phyloP scores from a whole-genome alignment of 805 yeast species.

The Schizosaccharomyces osmophilus region DNA sequence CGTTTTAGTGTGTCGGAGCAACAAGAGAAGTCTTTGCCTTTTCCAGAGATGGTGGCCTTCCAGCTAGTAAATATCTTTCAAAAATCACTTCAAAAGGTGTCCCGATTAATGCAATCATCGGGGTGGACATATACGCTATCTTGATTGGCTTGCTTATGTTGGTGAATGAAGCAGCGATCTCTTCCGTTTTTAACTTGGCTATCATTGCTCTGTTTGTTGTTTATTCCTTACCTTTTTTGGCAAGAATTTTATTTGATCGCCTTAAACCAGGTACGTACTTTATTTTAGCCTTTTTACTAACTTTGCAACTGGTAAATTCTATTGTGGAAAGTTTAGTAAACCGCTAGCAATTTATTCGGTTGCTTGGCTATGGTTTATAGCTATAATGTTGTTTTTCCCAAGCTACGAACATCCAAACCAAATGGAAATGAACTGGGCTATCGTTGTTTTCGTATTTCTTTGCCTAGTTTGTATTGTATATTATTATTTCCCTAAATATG shows the following conservation, averaged over 20 bases:
- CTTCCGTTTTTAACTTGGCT: not conserved
- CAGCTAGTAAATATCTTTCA: slow-evolving; percentile 41
- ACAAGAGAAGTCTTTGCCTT: slow-evolving; percentile 44
- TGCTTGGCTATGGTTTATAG: slow-evolving; percentile 5
- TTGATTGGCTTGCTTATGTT: not conserved
- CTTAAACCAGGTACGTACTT: not conserved
- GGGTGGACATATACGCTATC: not conserved
- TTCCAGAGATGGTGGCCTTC: slow-evolving; percentile 42
- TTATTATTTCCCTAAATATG: slow-evolving; percentile 1
- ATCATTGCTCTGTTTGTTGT: not conserved
- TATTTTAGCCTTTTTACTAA: not conserved
- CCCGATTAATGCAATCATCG: not conserved
- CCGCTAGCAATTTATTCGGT: not conserved
- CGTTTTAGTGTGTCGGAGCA: slow-evolving; percentile 27
- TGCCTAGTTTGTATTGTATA: not conserved
- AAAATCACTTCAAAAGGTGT: not conserved
- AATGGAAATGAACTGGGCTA: slow-evolving; percentile 1
- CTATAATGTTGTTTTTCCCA: not conserved
- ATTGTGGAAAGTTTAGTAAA: not conserved
- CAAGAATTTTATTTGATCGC: not conserved
- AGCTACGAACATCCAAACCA: not conserved
- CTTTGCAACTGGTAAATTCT: not conserved
- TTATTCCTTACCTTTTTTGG: not conserved
- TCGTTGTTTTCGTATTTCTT: not conserved
- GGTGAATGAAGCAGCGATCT: not conserved